phyloP scores from a whole-genome alignment of 176 grass and related monocot species.

The Alopecurus myosuroides region DNA sequence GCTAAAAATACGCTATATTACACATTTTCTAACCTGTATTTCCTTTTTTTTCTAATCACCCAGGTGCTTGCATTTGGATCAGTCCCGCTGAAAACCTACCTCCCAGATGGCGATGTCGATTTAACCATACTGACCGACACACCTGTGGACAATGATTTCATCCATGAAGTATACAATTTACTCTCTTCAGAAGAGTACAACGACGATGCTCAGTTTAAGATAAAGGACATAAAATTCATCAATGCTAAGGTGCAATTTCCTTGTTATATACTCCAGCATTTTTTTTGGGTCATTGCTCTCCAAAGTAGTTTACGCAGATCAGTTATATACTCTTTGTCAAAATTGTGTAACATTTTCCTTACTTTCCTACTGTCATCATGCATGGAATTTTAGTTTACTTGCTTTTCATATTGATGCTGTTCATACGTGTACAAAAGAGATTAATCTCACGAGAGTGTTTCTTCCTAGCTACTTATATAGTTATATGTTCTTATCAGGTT shows the following conservation, averaged over 20 bases:
- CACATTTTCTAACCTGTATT: background rate
- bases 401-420: background rate
- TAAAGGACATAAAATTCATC: slow-evolving; percentile 48
- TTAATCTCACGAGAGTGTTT: background rate
- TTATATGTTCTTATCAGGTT: background rate
- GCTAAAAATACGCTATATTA: background rate
- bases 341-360: background rate
- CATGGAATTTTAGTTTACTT: background rate
- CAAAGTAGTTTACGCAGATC: background rate
- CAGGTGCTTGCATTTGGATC: slow-evolving; percentile 85
- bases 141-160: slow-evolving; percentile 27
- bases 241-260: slow-evolving; percentile 52
- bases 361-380: background rate
- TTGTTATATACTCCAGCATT: background rate
- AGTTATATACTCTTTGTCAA: background rate
- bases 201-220: slow-evolving; percentile 28
- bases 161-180: slow-evolving; percentile 27
- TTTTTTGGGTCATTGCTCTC: background rate
- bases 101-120: slow-evolving; percentile 86
- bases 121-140: slow-evolving; percentile 46
- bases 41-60: slow-evolving; percentile 9
- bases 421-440: background rate
- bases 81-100: slow-evolving; percentile 79
- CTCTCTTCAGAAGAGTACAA: slow-evolving; percentile 40
- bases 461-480: background rate